These are phyloP conservation scores for Epichloe baconii DNA, from an alignment of 2,329 filamentous ascomycete species.

Conservation along the genomic window DNA sequence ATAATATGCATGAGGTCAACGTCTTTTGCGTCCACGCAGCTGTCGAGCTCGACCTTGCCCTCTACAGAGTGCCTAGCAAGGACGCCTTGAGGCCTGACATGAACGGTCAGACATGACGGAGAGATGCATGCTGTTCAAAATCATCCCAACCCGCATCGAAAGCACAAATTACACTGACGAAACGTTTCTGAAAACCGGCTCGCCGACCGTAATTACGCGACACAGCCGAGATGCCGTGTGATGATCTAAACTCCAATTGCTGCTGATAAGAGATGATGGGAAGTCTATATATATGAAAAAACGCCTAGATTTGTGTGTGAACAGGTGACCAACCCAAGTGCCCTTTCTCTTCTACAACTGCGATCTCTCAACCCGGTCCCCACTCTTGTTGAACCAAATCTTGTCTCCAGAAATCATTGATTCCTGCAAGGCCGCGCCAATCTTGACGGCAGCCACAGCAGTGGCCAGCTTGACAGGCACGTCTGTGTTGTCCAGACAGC, in stretches of 20 bases:
- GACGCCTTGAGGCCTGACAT: too few relatives aligned
- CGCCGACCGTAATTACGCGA: background rate
- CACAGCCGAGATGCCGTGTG: too few relatives aligned
- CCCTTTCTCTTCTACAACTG: background rate
- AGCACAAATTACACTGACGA: background rate
- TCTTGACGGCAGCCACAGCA: conserved; percentile 45
- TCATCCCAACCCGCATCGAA: too few relatives aligned
- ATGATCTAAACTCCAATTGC: background rate
- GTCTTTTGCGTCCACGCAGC: too few relatives aligned
- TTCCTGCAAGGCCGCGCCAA: conserved; percentile 48
- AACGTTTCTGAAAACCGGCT: background rate
- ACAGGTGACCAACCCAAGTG: background rate
- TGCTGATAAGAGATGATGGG: background rate
- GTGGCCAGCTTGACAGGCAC: conserved; percentile 43
- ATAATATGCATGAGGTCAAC: too few relatives aligned
- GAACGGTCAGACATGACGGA: too few relatives aligned
- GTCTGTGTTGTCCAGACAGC: conserved; percentile 40
- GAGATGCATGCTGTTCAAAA: too few relatives aligned
- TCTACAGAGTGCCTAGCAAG: too few relatives aligned
- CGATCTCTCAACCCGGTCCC: conserved; percentile 6
- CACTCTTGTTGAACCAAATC: conserved; percentile 39
- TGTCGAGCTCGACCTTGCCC: too few relatives aligned
- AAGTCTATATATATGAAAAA: background rate
- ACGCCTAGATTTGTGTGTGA: background rate
- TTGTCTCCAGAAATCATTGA: conserved; percentile 39